A percentile compares a stretch with the other conserved stretches of the same genome.
Evolutionary conservation across 805 yeast species (phyloP).

Genomic region (Kuraishia hungarica): DNA sequence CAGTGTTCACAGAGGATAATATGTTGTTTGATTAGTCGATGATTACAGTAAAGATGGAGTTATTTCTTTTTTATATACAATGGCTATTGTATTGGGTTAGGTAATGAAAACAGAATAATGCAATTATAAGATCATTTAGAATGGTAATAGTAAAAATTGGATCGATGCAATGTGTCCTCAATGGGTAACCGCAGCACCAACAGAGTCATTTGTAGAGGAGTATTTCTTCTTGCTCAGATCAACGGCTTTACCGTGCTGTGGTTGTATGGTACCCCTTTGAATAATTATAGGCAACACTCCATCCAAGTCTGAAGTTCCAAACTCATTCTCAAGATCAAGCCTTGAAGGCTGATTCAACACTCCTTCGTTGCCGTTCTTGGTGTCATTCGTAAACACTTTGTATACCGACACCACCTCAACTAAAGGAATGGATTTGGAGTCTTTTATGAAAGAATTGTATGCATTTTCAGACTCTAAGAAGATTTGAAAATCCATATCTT

Average conservation of each 20-base stretch:
- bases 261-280: slow-evolving; percentile 36
- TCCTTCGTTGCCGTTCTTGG: slow-evolving; percentile 65
- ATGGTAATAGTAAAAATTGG: not conserved
- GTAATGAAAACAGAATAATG: slow-evolving; percentile 2
- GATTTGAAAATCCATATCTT: slow-evolving; percentile 1
- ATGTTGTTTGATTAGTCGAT: not conserved
- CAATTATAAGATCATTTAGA: not conserved
- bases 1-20: slow-evolving; percentile 2
- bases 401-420: slow-evolving; percentile 1
- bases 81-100: not conserved
- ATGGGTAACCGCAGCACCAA: slow-evolving; percentile 21
- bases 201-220: slow-evolving; percentile 38
- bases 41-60: not conserved
- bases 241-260: not conserved
- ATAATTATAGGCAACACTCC: slow-evolving; percentile 53
- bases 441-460: not conserved
- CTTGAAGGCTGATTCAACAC: slow-evolving; percentile 64
- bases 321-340: slow-evolving; percentile 55
- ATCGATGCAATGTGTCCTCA: slow-evolving; percentile 1
- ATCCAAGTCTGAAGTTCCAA: slow-evolving; percentile 49
- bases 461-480: slow-evolving; percentile 3
- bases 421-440: slow-evolving; percentile 1
- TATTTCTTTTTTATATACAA: not conserved
- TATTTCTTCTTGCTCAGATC: slow-evolving; percentile 17
- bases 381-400: slow-evolving; percentile 27